Conservation (phyloP, 1,139 yeast species). For the Waltiozyma sp. region DNA sequence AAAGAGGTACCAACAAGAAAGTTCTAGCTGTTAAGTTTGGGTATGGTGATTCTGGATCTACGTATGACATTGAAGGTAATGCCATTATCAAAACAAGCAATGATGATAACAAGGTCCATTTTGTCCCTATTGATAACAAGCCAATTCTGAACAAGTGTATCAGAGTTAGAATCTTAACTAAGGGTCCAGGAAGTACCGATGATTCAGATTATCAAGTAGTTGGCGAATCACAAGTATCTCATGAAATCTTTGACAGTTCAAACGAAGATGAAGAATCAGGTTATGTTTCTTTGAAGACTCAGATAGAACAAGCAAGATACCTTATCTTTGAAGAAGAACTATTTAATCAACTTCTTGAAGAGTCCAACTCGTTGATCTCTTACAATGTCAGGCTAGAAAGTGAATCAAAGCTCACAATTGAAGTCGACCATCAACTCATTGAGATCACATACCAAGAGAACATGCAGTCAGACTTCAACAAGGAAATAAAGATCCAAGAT, state of each 20-base stretch:
- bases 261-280: conserved; percentile 9
- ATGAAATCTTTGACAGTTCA: neutral
- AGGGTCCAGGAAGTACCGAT: conserved; percentile 30
- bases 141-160: conserved; percentile 25
- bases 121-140: conserved; percentile 24
- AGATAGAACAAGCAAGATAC: conserved; percentile 52
- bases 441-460: conserved; percentile 55
- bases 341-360: conserved; percentile 56
- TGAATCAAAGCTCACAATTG: conserved; percentile 53
- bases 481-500: conserved; percentile 20
- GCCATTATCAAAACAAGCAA: conserved; percentile 35
- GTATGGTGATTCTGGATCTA: conserved; percentile 83
- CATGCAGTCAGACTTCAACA: conserved; percentile 21
- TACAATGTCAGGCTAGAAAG: conserved; percentile 61
- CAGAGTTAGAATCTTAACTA: conserved; percentile 42
- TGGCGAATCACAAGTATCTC: conserved; percentile 21
- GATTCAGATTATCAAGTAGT: conserved; percentile 36
- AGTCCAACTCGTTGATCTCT: conserved; percentile 62
- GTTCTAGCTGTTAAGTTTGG: conserved; percentile 76
- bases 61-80: conserved; percentile 59
- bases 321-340: conserved; percentile 77
- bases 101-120: conserved; percentile 23
- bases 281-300: conserved; percentile 31
- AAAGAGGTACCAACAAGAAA: conserved; percentile 35
- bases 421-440: conserved; percentile 52